Evolutionary conservation across 2,329 filamentous ascomycete species (phyloP), one percentile per base, ranked within the genome.

Genomic region (Westerdykella sp.): DNA sequence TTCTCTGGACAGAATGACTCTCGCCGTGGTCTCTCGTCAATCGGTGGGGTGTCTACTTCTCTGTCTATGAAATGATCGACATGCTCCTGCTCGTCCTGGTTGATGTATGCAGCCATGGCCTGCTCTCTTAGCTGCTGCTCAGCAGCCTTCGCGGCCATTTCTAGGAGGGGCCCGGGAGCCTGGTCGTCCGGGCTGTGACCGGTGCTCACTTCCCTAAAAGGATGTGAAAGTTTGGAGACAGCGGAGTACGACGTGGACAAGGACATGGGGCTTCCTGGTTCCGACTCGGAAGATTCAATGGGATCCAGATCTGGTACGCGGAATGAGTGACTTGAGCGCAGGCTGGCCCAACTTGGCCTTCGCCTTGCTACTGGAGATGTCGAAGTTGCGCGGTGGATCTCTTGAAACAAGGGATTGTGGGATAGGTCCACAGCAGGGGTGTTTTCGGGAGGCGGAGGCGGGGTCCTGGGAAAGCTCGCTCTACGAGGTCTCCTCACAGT

Each of bases 51-150:
- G 16, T 14, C n/a, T 15, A 30, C 44, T 9, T 81, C 80, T 52
- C 81, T 78, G 45, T 81, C 75, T 46, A 84, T 80, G 62, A 84
- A 88, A 58, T 88, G 84, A 54, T 83, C 77, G 6, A 86, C 81
- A 35, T 80, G 82, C 49, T 83, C 83, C 55, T 85, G 80, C 48
- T 79, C 78, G 34, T 83, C 76, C 10, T 79, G 77, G 57, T 84
- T 85, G 57, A 85, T 84, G 59, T 88, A 90, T 1, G 84, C 86
- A 32, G 83, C 82, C 60, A 89, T 75, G 38, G 84, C 85, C 58
- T 80, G 75, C 55, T 95, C 87, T 49, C 85, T 81, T 50, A 96
- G 73, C 63, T 91, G 84, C 58, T 83, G 81, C 63, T 93, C 83
- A 7, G 85, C 86, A 58, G 88, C 84, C 58, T 82, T 84, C 40